Conservation (phyloP, 257 asterid species). For the Lithospermum erythrorhizon region DNA sequence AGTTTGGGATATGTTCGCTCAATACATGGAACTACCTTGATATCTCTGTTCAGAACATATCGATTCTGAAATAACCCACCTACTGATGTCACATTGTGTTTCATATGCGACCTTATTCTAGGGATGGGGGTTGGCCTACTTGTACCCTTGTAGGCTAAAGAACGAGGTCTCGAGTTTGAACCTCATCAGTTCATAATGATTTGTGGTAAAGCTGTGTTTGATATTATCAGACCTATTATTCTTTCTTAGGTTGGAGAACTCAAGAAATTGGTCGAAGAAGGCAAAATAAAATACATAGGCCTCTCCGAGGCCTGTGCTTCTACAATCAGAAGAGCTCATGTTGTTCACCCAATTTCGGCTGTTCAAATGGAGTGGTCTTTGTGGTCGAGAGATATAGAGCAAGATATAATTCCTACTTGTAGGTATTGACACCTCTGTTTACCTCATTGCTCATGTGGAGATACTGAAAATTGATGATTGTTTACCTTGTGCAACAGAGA, state of each 20-base stretch:
- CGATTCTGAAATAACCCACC: too few species aligned
- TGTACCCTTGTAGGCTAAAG: too few species aligned
- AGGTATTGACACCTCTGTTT: slow-evolving; percentile 1
- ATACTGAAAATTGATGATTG: neutral
- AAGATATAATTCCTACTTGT: slow-evolving; percentile 22
- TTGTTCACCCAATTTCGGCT: slow-evolving; percentile 20
- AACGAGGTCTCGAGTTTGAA: neutral
- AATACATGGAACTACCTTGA: too few species aligned
- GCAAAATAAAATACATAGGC: slow-evolving; percentile 17
- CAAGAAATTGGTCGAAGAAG: slow-evolving; percentile 20
- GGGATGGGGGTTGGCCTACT: neutral
- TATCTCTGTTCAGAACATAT: too few species aligned
- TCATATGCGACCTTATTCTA: too few species aligned
- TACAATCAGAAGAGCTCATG: slow-evolving; percentile 23
- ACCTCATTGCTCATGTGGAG: neutral
- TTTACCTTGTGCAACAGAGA: slow-evolving; percentile 6
- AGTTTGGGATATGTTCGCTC: neutral
- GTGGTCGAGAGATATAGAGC: slow-evolving; percentile 20
- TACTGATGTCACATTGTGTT: neutral
- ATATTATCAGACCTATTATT: neutral
- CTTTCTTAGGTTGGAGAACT: slow-evolving; percentile 14
- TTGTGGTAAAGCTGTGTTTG: neutral
- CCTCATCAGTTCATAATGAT: neutral
- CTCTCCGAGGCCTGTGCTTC: slow-evolving; percentile 21
- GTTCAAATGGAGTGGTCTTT: slow-evolving; percentile 20